Base-by-base conservation (phyloP, 2,329 filamentous ascomycete species). In the Monilinia vaccinii-corymbosi region DNA sequence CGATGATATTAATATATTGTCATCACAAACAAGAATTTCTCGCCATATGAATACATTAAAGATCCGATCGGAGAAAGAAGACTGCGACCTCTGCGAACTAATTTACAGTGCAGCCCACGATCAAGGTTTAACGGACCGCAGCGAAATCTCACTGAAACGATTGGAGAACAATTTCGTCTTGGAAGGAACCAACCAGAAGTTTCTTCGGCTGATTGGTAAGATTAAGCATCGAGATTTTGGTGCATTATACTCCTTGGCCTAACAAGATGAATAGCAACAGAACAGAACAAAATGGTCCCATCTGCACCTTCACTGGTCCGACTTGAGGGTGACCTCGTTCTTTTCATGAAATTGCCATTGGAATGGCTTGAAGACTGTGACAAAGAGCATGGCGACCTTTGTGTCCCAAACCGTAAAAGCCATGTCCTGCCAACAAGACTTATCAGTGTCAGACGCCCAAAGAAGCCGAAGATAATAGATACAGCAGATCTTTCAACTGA, bases 161-260 rank as follows among this genome's bases (percentile, higher is more conserved):
- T 40, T 18, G 6, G 50, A 7, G 16, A 25, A 40, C 0, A 18
- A 31, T n/a, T 52, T 31, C 1, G 6, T 52, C 11, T n/a, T 52
- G 36, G 14, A 52, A 21, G 36, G 28, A 40, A 52, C 23, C 9
- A 14, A 31, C 2, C 10, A 14, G 4, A 52, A 40, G 10, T 21
- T 40, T 52, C 34, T 42, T 13, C 50, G 50, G 16, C 23, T 52
- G 9, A 31, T 52, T 42, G 10, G 50, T 52, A 52, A 28, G 25
- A 28, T 28, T 28, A 28, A 28, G 50, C 11, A 40, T 28, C n/a
- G 16, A 31, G 1, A 11, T 25, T 18, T 42, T 16, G 10, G 1
- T 13, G 10, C 5, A 0, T 16, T 16, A 2, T 14, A 9, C 9
- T 11, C 1, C 40, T n/a, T 42, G 2, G 1, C 31, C 18, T 52